A percentile compares a stretch with the other conserved stretches of the same genome.
Evolutionary conservation across 768 basidiomycete genomes (phyloP).

Genomic region (Dioszegia crocea): DNA sequence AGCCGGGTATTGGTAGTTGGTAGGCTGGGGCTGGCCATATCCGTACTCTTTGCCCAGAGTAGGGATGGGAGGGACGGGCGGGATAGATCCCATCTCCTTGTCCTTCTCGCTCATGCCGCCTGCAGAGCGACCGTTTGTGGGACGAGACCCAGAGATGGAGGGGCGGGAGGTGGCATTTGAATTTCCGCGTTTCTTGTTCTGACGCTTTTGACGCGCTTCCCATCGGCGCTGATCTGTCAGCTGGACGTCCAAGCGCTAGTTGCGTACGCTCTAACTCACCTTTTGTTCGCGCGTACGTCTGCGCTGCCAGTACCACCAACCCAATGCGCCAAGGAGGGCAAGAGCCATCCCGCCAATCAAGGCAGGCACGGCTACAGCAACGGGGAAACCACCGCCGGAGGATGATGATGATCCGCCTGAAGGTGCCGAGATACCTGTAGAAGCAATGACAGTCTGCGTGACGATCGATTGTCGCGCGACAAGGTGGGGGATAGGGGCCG

Average conservation of each 20-base stretch:
- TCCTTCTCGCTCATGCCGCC: constrained; percentile 12
- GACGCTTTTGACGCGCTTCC: constrained; percentile 20
- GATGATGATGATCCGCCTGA: not conserved
- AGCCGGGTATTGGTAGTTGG: not conserved
- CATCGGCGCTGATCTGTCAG: constrained; percentile 17
- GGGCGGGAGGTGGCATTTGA: constrained; percentile 11
- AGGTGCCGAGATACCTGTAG: not conserved
- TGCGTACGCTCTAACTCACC: constrained; percentile 24
- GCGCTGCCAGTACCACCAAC: constrained; percentile 23
- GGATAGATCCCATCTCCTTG: constrained; percentile 4
- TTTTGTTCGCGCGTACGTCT: constrained; percentile 18
- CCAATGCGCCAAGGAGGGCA: constrained; percentile 21
- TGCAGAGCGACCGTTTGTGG: constrained; percentile 11
- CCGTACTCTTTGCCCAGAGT: constrained; percentile 4
- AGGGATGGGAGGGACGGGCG: constrained; percentile 28
- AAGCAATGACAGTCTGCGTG: constrained; percentile 9
- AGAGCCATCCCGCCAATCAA: constrained; percentile 38
- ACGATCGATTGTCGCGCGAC: not conserved
- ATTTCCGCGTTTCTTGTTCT: constrained; percentile 16
- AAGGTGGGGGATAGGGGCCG: not conserved
- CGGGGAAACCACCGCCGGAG: constrained; percentile 18
- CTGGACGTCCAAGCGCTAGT: not conserved
- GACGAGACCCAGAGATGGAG: constrained; percentile 18
- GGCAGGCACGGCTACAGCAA: constrained; percentile 36
- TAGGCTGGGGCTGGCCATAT: constrained; percentile 15